These are phyloP conservation scores for Backusella macrospora DNA, from an alignment of 192 early-diverging fungal species.

Conservation along the genomic window DNA sequence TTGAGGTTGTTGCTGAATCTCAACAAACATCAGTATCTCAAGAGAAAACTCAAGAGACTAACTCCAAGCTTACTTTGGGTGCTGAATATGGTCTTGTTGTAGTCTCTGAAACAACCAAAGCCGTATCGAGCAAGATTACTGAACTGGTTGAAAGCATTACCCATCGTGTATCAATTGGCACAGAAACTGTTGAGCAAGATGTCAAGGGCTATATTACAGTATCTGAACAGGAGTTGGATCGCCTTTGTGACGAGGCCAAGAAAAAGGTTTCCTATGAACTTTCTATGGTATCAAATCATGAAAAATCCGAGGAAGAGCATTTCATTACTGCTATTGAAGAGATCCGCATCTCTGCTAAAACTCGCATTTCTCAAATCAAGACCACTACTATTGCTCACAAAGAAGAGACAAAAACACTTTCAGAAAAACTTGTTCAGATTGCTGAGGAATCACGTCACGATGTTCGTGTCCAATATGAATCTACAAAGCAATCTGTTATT, in stretches of 20 bases:
- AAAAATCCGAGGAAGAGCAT: conserved; percentile 13
- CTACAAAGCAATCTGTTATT: neutral
- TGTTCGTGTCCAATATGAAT: neutral
- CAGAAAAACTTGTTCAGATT: conserved; percentile 20
- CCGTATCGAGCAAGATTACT: conserved; percentile 7
- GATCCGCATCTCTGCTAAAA: conserved; percentile 13
- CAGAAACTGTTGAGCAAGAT: conserved; percentile 5
- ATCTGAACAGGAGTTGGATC: conserved; percentile 9
- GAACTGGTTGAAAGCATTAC: conserved; percentile 15
- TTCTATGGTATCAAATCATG: conserved; percentile 14
- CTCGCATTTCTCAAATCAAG: conserved; percentile 21
- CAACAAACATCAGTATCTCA: neutral
- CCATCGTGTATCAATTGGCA: neutral
- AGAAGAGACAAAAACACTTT: neutral
- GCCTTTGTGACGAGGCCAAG: conserved; percentile 20
- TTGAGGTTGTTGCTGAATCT: conserved; percentile 23
- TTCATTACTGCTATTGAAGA: conserved; percentile 15
- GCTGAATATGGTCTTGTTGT: conserved; percentile 19
- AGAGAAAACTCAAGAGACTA: neutral
- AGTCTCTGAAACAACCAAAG: conserved; percentile 17
- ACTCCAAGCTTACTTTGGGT: conserved; percentile 9
- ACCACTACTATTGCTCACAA: conserved; percentile 8
- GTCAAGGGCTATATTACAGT: neutral
- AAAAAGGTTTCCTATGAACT: conserved; percentile 10
- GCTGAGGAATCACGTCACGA: conserved; percentile 19